Evolutionary conservation across 2,329 filamentous ascomycete species (phyloP).

Genomic region (Trichoderma breve): DNA sequence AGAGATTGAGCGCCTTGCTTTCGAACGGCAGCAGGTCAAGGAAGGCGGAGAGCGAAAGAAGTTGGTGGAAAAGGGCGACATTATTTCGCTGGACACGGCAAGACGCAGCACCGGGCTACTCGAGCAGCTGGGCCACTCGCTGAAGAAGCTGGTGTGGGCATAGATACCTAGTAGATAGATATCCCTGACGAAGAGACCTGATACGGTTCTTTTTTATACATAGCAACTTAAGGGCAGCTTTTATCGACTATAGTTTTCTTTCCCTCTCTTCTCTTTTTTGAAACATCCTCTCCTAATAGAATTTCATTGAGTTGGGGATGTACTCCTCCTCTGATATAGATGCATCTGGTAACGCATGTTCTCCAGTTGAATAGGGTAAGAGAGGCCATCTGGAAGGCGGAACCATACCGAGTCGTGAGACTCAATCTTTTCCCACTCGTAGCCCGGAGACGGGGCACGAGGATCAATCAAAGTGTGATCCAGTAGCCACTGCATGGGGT

Average conservation of each 20-base stretch:
- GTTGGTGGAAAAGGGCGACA: conserved; percentile 60
- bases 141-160: conserved; percentile 93
- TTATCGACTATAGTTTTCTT: background rate
- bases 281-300: background rate
- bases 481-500: conserved; percentile 92
- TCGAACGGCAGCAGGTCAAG: conserved; percentile 44
- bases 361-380: conserved; percentile 83
- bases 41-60: conserved; percentile 43
- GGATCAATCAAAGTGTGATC: conserved; percentile 70
- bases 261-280: background rate
- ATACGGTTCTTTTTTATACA: background rate
- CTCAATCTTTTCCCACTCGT: conserved; percentile 70
- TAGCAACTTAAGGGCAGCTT: background rate
- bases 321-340: conserved; percentile 56
- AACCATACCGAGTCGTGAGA: conserved; percentile 84
- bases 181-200: background rate
- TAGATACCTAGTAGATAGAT: conserved; percentile 26
- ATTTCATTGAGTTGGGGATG: background rate
- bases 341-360: conserved; percentile 96
- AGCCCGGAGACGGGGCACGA: conserved; percentile 29
- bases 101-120: conserved; percentile 82
- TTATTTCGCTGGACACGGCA: conserved; percentile 82
- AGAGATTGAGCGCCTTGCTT: conserved; percentile 70
- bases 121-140: conserved; percentile 81
- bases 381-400: conserved; percentile 62